phyloP scores from a whole-genome alignment of 2,329 filamentous ascomycete genomes.

The Fusarium phyllophilum region DNA sequence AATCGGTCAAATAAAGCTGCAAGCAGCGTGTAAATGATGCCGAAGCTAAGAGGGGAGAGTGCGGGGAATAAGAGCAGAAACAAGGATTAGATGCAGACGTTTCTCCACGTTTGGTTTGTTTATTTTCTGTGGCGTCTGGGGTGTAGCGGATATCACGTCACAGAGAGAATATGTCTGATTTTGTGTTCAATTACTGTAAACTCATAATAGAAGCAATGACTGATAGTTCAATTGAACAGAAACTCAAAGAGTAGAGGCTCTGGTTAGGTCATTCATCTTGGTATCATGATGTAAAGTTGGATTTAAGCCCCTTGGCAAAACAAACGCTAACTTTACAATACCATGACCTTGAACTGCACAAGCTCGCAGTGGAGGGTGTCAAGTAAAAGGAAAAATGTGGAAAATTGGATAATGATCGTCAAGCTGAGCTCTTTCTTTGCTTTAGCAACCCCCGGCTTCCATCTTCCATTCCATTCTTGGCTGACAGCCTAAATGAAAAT shows the following conservation, averaged over 20 bases:
- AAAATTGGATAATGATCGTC: slow-evolving; percentile 17
- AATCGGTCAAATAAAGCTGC: slow-evolving; percentile 34
- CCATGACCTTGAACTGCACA: slow-evolving; percentile 6
- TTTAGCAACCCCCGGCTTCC: slow-evolving; percentile 10
- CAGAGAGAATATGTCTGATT: not conserved
- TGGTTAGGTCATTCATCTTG: not conserved
- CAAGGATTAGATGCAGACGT: slow-evolving; percentile 20
- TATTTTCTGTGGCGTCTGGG: slow-evolving; percentile 32
- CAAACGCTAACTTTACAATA: not conserved
- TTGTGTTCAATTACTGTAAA: not conserved
- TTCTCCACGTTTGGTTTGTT: slow-evolving; percentile 33
- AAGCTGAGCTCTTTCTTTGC: slow-evolving; percentile 13
- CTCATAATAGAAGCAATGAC: not conserved
- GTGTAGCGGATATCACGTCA: slow-evolving; percentile 25
- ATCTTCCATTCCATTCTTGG: slow-evolving; percentile 15
- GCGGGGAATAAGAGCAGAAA: slow-evolving; percentile 29
- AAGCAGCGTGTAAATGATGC: slow-evolving; percentile 11
- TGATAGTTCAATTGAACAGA: not conserved
- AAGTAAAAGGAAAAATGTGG: not conserved
- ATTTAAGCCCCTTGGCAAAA: slow-evolving; percentile 5
- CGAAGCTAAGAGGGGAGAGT: slow-evolving; percentile 26
- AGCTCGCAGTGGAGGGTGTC: not conserved
- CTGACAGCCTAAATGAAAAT: not conserved
- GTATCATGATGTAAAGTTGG: slow-evolving; percentile 16
- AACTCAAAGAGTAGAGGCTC: not conserved